Evolutionary conservation across 2,329 filamentous ascomycete genomes (phyloP).

Genomic region (Penicillium sumatraense): DNA sequence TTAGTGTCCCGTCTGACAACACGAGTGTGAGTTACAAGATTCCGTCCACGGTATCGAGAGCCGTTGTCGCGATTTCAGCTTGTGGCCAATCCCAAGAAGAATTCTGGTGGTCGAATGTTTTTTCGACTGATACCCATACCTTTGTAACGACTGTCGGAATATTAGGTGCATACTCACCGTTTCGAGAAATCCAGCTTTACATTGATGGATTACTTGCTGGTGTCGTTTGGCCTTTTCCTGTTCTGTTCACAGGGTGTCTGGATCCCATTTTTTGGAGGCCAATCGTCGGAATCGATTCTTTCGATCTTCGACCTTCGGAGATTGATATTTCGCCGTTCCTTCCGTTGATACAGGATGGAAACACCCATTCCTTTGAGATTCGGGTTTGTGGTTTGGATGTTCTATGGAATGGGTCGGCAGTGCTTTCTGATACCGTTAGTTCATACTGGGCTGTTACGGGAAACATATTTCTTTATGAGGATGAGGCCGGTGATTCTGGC

Average conservation of each 20-base stretch:
- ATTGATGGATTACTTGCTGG: conserved; percentile 76
- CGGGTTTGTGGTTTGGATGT: conserved; percentile 68
- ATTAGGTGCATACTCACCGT: conserved; percentile 71
- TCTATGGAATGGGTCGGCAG: conserved; percentile 50
- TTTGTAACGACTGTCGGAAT: conserved; percentile 63
- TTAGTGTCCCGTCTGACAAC: conserved; percentile 66
- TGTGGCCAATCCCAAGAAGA: conserved; percentile 78
- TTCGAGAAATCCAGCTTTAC: conserved; percentile 75
- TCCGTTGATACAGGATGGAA: conserved; percentile 68
- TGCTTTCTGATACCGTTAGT: conserved; percentile 61
- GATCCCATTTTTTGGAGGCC: conserved; percentile 78
- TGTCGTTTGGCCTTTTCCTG: conserved; percentile 78
- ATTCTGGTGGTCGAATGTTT: conserved; percentile 84
- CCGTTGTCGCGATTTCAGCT: conserved; percentile 75
- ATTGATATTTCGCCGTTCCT: conserved; percentile 82
- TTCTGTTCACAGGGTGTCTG: conserved; percentile 81
- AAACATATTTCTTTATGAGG: conserved; percentile 80
- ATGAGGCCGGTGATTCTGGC: conserved; percentile 38
- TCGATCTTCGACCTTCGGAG: conserved; percentile 77
- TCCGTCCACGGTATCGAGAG: conserved; percentile 69
- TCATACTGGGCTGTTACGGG: conserved; percentile 76
- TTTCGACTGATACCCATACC: conserved; percentile 62
- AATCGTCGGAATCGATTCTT: conserved; percentile 77
- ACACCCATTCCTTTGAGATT: conserved; percentile 69
- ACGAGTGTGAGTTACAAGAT: conserved; percentile 65